Base-by-base conservation (phyloP, 345 rosid species). In the Anastatica hierochuntica region DNA sequence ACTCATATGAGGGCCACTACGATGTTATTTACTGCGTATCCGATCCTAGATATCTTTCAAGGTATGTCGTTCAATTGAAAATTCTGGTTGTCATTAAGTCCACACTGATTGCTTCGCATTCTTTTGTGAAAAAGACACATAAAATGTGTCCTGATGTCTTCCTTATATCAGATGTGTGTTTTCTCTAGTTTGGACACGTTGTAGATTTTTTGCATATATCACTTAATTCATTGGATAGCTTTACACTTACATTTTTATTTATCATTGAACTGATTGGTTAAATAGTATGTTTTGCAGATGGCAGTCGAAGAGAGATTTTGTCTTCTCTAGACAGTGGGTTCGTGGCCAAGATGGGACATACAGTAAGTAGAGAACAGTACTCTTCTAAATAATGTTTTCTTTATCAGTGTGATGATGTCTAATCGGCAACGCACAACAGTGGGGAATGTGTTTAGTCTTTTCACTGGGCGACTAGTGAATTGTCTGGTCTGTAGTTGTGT, bases 321-420 rank as follows among this genome's bases (percentile, higher is more conserved):
- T 92, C 58, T 92, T 83, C 80, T 84, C 96, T 45, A 78, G 98
- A 60, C 96, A 92, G 63, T 92, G 98, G 98, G 84, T 92, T 74
- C 80, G 74, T 52, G 88, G 86, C 44, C 98, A 85, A 74, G 98
- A 92, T 74, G 98, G 98, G 53, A 79, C 90, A 70, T 92, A 92
- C 42, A 84, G 98, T 92, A 77, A 83, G 98, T 66, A 20, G 34
- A 56, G 11, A 42, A 23, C 30, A 49, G 13, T n/a, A 35, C 43
- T 52, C 15, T 17, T 59, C 8, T 14, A 43, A 23, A 43, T 9
- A 24, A 24, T 4, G 27, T 24, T 24, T 24, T 24, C 27, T 24
- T 24, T 24, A n/a, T n/a, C n/a, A n/a, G n/a, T n/a, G n/a, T n/a
- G n/a, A n/a, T n/a, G n/a, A n/a, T n/a, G n/a, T n/a, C n/a, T n/a